Percentiles rank a stretch among this genome's conserved stretches.
These are phyloP conservation scores for Penicillium sp. DNA, from an alignment of 2,329 filamentous ascomycete species.

Conservation along the genomic window DNA sequence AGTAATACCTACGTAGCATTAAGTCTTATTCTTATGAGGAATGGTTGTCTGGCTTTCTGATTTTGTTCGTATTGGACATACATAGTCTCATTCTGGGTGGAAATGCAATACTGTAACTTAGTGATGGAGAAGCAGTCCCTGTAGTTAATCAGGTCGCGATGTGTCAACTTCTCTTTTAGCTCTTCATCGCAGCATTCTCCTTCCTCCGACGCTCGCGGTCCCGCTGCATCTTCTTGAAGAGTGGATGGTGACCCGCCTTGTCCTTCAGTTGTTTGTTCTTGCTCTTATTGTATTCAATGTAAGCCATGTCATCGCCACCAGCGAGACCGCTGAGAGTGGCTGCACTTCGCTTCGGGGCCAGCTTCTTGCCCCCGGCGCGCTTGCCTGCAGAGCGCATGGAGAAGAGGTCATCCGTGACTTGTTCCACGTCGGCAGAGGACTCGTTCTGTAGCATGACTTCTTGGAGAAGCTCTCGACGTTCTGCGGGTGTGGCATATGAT, in stretches of 20 bases:
- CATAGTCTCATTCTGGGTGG: neutral
- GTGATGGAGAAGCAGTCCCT: neutral
- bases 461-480: constrained; percentile 79
- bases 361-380: constrained; percentile 43
- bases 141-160: neutral
- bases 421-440: constrained; percentile 64
- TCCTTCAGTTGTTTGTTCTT: constrained; percentile 63
- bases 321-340: constrained; percentile 80
- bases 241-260: constrained; percentile 53
- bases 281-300: constrained; percentile 74
- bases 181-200: constrained; percentile 33
- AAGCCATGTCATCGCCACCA: constrained; percentile 96
- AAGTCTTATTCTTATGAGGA: neutral
- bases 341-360: constrained; percentile 69
- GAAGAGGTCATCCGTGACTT: constrained; percentile 64
- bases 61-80: neutral
- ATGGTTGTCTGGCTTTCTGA: neutral
- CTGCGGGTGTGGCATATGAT: constrained; percentile 70
- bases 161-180: neutral
- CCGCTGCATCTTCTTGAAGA: constrained; percentile 62
- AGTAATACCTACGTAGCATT: constrained; percentile 3
- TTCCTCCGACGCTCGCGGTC: constrained; percentile 56
- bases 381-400: constrained; percentile 48
- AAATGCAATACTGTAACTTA: neutral
- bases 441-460: constrained; percentile 88